Conservation (phyloP, 73 alveolate genomes). For the Paramecium sexaurelia region DNA sequence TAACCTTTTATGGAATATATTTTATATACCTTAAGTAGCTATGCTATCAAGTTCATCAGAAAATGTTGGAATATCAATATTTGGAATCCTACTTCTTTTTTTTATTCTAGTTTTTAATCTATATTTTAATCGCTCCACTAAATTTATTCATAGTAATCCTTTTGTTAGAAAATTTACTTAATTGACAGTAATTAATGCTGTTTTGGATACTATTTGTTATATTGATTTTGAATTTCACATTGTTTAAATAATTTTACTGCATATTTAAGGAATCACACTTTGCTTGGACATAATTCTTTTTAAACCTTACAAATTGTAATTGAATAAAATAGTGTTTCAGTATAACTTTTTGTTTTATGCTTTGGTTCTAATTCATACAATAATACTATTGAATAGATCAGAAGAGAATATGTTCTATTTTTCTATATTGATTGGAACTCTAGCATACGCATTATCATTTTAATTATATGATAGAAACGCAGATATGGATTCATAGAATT, state of each 20-base stretch:
- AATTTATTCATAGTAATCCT: conserved; percentile 11
- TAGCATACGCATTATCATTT: not conserved
- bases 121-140: not conserved
- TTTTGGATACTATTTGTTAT: not conserved
- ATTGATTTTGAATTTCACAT: conserved; percentile 4
- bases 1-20: conserved; percentile 20
- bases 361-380: not conserved
- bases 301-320: not conserved
- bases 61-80: not conserved
- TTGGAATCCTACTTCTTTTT: not conserved
- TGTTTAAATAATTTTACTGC: not conserved
- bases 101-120: not conserved
- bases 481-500: not conserved
- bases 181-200: not conserved
- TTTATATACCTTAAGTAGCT: conserved; percentile 8
- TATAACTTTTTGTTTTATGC: not conserved
- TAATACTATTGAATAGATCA: not conserved
- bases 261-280: not conserved
- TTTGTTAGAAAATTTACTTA: not conserved
- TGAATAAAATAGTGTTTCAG: not conserved
- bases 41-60: not conserved
- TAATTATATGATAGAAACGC: not conserved
- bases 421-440: not conserved
- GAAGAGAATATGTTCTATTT: not conserved
- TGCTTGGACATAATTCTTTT: not conserved